A percentile compares a stretch with the other conserved stretches of the same genome.
These are phyloP conservation scores for Gossypium lobatum DNA, from an alignment of 441 rosid species.

Conservation along the genomic window DNA sequence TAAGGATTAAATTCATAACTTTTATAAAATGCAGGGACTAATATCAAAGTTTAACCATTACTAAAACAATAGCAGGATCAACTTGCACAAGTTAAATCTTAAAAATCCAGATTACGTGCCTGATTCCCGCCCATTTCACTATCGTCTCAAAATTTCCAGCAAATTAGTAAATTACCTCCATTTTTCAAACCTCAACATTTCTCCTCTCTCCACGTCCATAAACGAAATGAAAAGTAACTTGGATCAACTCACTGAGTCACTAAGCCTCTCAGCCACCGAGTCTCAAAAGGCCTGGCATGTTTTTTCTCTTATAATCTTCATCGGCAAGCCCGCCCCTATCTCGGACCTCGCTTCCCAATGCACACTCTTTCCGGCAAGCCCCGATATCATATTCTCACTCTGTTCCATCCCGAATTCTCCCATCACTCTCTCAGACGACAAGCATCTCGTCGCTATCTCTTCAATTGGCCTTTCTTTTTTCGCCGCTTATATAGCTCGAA, in stretches of 20 bases:
- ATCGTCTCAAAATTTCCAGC: background rate
- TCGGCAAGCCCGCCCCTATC: constrained; percentile 47
- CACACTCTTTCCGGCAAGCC: constrained; percentile 41
- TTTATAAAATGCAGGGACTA: too few species aligned
- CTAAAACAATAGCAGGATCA: constrained; percentile 35
- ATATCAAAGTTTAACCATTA: background rate
- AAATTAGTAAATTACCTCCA: background rate
- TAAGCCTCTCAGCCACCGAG: constrained; percentile 24
- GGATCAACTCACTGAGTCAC: constrained; percentile 31
- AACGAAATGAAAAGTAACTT: constrained; percentile 13
- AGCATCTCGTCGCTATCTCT: constrained; percentile 43
- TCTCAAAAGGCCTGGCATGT: constrained; percentile 62
- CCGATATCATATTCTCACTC: constrained; percentile 36
- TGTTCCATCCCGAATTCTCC: constrained; percentile 54
- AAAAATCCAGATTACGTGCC: constrained; percentile 17
- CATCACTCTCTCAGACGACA: constrained; percentile 25
- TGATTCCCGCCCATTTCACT: constrained; percentile 21
- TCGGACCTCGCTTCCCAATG: constrained; percentile 41
- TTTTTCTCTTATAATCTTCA: constrained; percentile 43
- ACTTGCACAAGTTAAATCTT: constrained; percentile 29
- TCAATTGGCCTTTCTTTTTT: constrained; percentile 19
- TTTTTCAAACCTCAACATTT: constrained; percentile 17
- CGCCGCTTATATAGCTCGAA: constrained; percentile 25
- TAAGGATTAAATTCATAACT: too few species aligned
- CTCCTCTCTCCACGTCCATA: background rate